Evolutionary conservation across 169 alveolate genomes (phyloP).

Genomic region (Plasmodium fragile): DNA sequence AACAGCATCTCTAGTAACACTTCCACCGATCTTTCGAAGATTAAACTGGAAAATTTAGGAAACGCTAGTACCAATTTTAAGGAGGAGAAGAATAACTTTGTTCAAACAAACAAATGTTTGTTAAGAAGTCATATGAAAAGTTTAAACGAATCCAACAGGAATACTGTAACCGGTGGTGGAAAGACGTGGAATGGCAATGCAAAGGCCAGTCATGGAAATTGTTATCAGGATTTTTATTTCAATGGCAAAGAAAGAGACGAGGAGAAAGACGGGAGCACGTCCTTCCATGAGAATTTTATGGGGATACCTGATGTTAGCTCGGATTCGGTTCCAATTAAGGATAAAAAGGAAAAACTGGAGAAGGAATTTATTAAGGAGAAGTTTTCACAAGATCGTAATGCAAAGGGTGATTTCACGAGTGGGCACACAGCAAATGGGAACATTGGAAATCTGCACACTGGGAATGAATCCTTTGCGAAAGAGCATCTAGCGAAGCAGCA

Average conservation of each 20-base stretch:
- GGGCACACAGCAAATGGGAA: background rate
- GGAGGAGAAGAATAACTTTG: background rate
- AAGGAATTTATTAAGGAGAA: constrained; percentile 4
- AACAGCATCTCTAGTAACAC: background rate
- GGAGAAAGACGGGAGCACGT: background rate
- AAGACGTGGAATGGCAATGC: background rate
- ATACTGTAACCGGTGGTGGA: background rate
- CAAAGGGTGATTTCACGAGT: background rate
- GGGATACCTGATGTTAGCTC: background rate
- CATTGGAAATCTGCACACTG: background rate
- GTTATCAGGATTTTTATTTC: background rate
- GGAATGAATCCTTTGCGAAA: background rate
- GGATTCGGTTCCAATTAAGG: background rate
- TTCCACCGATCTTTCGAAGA: background rate
- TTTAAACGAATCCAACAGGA: background rate
- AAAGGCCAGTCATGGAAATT: background rate
- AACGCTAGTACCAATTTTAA: background rate
- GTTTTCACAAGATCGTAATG: background rate
- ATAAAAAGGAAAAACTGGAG: background rate
- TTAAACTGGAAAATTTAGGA: background rate
- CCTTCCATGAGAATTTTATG: background rate
- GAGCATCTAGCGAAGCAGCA: background rate
- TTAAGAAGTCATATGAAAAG: background rate
- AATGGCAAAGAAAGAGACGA: background rate
- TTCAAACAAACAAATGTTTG: background rate